Evolutionary conservation across 73 alveolate species (phyloP).

Genomic region (Tetrahymena thermophila): DNA sequence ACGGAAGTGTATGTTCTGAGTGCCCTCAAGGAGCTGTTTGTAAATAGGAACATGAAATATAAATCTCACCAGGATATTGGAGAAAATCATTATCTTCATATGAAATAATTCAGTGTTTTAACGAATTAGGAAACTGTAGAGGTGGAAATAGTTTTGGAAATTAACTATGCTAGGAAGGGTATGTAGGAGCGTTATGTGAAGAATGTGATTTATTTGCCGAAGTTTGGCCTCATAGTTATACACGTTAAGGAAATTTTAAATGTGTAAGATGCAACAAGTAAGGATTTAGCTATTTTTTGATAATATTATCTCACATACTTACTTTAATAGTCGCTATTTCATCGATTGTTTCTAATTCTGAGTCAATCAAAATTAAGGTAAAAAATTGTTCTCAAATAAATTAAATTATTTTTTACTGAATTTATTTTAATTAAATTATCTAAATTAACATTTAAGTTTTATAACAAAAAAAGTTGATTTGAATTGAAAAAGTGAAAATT

Average conservation of each 20-base stretch:
- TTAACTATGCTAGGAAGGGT: constrained; percentile 4
- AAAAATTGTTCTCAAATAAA: no score
- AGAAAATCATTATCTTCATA: background rate
- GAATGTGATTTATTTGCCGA: constrained; percentile 4
- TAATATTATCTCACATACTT: background rate
- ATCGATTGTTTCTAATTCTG: background rate
- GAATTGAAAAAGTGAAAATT: no score
- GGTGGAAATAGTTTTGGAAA: constrained; percentile 24
- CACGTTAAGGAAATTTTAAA: background rate
- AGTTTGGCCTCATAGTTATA: background rate
- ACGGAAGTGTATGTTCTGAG: background rate
- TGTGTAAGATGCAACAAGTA: background rate
- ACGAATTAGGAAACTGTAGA: constrained; percentile 1
- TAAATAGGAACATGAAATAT: background rate
- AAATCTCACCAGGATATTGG: background rate
- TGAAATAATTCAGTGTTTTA: background rate
- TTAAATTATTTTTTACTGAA: no score
- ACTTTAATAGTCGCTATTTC: background rate
- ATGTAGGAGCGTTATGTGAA: constrained; percentile 31
- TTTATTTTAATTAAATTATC: no score
- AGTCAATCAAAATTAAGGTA: background rate
- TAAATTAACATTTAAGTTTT: no score
- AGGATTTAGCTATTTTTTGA: background rate
- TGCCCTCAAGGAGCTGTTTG: background rate
- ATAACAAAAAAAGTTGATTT: no score